Percentiles rank a stretch among this genome's conserved stretches.
phyloP scores from a whole-genome alignment of 129 eudicot genomes.

The Rutidosis leptorrhynchoides region DNA sequence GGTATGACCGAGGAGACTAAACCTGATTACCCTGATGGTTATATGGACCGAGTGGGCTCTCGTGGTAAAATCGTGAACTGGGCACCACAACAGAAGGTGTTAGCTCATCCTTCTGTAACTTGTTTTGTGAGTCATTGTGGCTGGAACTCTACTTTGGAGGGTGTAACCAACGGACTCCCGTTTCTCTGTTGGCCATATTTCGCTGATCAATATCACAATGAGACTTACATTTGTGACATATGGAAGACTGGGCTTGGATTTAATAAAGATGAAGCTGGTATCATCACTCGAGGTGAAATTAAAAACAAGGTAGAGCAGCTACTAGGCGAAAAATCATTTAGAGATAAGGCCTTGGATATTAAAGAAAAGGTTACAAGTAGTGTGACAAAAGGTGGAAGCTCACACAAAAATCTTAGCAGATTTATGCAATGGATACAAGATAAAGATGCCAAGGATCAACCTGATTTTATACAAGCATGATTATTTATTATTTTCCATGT shows the following conservation, averaged over 20 bases:
- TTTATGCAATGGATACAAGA: slow-evolving; percentile 44
- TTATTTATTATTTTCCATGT: too few relatives aligned
- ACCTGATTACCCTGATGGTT: slow-evolving; percentile 34
- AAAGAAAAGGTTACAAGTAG: slow-evolving; percentile 18
- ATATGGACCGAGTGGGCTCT: slow-evolving; percentile 27
- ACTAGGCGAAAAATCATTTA: slow-evolving; percentile 27
- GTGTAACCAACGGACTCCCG: slow-evolving; percentile 52
- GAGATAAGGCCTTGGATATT: slow-evolving; percentile 34
- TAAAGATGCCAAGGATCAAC: not conserved
- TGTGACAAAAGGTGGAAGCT: slow-evolving; percentile 34
- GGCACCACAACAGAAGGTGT: slow-evolving; percentile 62
- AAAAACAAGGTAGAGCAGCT: slow-evolving; percentile 42
- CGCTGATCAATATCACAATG: slow-evolving; percentile 50
- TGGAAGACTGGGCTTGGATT: slow-evolving; percentile 55
- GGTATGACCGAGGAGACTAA: slow-evolving; percentile 28
- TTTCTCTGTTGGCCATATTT: slow-evolving; percentile 73
- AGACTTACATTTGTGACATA: slow-evolving; percentile 45
- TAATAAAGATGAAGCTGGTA: slow-evolving; percentile 37
- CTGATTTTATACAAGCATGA: too few relatives aligned
- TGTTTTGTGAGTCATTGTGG: slow-evolving; percentile 65
- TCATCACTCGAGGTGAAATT: slow-evolving; percentile 40
- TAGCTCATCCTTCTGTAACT: slow-evolving; percentile 54
- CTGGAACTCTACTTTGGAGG: slow-evolving; percentile 65
- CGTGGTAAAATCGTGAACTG: slow-evolving; percentile 50
- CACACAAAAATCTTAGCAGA: slow-evolving; percentile 36